Evolutionary conservation across 805 yeast genomes (phyloP).

Genomic region (Danielia reshetovae): DNA sequence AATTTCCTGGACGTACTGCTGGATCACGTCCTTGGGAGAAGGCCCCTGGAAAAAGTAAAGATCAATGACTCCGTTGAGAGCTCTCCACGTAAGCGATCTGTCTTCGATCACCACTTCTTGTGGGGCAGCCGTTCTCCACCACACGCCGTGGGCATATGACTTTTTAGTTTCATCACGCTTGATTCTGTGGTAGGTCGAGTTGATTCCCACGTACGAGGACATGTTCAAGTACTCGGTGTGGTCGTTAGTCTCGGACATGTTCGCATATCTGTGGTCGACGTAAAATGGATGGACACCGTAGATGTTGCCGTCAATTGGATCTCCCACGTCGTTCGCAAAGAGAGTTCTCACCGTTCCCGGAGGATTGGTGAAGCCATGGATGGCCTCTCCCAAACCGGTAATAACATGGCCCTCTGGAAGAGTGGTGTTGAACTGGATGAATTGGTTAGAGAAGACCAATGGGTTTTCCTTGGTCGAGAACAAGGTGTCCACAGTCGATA

Average conservation of each 20-base stretch:
- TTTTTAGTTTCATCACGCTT: not conserved
- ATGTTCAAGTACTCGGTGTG: not conserved
- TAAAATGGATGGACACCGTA: slow-evolving; percentile 32
- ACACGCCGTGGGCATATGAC: slow-evolving; percentile 22
- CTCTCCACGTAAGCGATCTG: slow-evolving; percentile 24
- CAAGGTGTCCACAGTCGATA: slow-evolving; percentile 19
- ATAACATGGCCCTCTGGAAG: slow-evolving; percentile 24
- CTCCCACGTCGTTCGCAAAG: slow-evolving; percentile 25
- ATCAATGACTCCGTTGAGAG: slow-evolving; percentile 25
- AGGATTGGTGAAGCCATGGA: slow-evolving; percentile 21
- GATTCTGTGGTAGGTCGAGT: slow-evolving; percentile 9
- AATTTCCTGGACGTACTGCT: slow-evolving; percentile 19
- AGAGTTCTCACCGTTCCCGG: slow-evolving; percentile 27
- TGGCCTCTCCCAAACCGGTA: slow-evolving; percentile 30
- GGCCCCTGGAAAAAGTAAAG: slow-evolving; percentile 23
- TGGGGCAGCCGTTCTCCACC: slow-evolving; percentile 25
- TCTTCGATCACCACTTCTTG: slow-evolving; percentile 27
- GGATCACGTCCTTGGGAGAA: slow-evolving; percentile 19
- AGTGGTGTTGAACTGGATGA: slow-evolving; percentile 25
- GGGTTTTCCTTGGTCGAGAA: slow-evolving; percentile 28
- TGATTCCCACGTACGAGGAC: not conserved
- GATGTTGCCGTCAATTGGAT: slow-evolving; percentile 24
- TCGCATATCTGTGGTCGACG: slow-evolving; percentile 22
- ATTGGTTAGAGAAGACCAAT: slow-evolving; percentile 29
- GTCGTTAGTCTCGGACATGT: slow-evolving; percentile 1